Base-by-base conservation (phyloP, 352 stramenopile genomes). In the Pythium grandisporangium region DNA sequence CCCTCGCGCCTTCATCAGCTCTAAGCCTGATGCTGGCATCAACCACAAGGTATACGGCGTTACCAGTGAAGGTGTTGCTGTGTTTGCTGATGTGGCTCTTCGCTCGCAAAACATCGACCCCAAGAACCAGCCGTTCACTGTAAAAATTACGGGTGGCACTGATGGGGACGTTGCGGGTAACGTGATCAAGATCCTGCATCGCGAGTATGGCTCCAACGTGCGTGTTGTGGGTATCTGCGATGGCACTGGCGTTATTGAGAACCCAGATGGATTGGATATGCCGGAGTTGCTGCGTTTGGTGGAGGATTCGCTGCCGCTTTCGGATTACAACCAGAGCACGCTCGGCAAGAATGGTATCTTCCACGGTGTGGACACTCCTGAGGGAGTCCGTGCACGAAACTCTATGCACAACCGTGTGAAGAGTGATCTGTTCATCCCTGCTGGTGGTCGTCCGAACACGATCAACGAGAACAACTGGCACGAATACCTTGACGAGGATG, bases 141-240 rank as follows among this genome's bases (percentile, higher is more conserved):
- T 86, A 35, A 85, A 84, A 65, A 85, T 92, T 52, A 98, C 94
- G 19, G 93, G 95, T 37, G 95, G 96, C 22, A 96, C 96, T 6
- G 95, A 99, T 64, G 96, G 95, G 19, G 96, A 99, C 55, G 95
- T 99, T 6, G 95, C 88, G 34, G 95, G 94, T 24, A 99, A 99
- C 59, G 94, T 98, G 51, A 95, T 99, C 45, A 98, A 98, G 60
- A 98, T 99, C 57, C 58, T 98, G 38, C 57, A 93, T 64, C 80
- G 95, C 21, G 95, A 99, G 48, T 82, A 84, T 51, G 72, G 73
- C 48, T 93, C 90, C 58, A 96, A 95, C 45, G 64, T 99, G 33
- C 93, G 90, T n/a, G 79, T 99, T 30, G 91, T 96, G 5, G 70
- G 74, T 23, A 87, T 87, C 53, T 84, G 70, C 43, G 95, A 98